Evolutionary conservation across 768 basidiomycete genomes (phyloP), one percentile per base, ranked within the genome.

Genomic region (Mycena rosella): DNA sequence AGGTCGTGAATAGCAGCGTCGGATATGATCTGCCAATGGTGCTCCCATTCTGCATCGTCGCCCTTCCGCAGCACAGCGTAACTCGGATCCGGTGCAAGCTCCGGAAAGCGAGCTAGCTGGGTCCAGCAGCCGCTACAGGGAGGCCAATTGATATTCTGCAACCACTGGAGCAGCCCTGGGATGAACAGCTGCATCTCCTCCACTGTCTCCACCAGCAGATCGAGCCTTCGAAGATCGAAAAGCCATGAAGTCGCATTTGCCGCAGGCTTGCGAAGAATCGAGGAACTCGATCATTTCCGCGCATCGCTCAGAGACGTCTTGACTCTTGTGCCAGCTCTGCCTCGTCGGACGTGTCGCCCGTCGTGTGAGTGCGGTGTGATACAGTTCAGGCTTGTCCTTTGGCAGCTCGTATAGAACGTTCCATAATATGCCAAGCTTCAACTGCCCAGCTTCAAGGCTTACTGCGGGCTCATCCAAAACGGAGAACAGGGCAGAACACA

Each of bases 101-200:
- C 60, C 2, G 66, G 66, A 15, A 68, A 68, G 22, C 66, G 66
- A 2, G 34, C 55, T 5, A 68, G 60, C 15, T 68, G 66, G 15
- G 3, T 24, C 45, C 26, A 32, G 55, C 53, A 61, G 17, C 47
- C 60, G 0, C 14, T 1, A 5, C 2, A 27, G 0, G 54, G 45
- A n/a, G 66, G 66, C 66, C 66, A 68, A 27, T 68, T 62, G 1
- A 0, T 0, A 32, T 68, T 60, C 47, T 62, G 42, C 27, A 68
- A 38, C 66, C 66, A 68, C 5, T 29, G 47, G 22, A 68, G 66
- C 27, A 68, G 22, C 9, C 47, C 60, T 1, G 22, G 20, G 5
- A 68, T 48, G 47, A 40, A 22, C 26, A 54, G 66, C 3, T 20
- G 29, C 66, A 68, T 68, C 30, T 62, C 66, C 14, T 61, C 66